Percentiles rank a stretch among this genome's conserved stretches.
phyloP scores from a whole-genome alignment of 306 rosid genomes.

The Cicer yamashitae region DNA sequence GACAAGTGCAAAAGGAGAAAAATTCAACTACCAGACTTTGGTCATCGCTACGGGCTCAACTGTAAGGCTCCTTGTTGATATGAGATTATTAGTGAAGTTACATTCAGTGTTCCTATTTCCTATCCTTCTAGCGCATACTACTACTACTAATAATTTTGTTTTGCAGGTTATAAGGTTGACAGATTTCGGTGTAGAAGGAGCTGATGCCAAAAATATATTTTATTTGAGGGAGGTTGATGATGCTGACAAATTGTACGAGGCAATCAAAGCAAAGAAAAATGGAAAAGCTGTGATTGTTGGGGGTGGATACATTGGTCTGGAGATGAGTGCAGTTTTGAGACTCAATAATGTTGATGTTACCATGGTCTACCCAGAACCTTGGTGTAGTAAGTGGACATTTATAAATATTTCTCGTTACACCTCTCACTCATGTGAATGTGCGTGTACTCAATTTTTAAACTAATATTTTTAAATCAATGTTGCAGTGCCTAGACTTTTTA shows the following conservation, averaged over 20 bases:
- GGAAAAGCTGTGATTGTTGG: slow-evolving; percentile 95
- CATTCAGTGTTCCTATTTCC: slow-evolving; percentile 27
- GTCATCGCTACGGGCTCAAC: slow-evolving; percentile 92
- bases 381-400: slow-evolving; percentile 90
- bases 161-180: slow-evolving; percentile 80
- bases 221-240: slow-evolving; percentile 94
- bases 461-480: slow-evolving; percentile 39
- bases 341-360: slow-evolving; percentile 77
- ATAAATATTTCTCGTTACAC: slow-evolving; percentile 8
- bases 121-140: slow-evolving; percentile 24
- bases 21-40: slow-evolving; percentile 72
- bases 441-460: slow-evolving; percentile 29
- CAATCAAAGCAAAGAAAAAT: slow-evolving; percentile 77
- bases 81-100: slow-evolving; percentile 31
- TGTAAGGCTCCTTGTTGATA: slow-evolving; percentile 54
- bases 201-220: slow-evolving; percentile 92
- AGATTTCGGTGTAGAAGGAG: slow-evolving; percentile 95
- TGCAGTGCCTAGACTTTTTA: slow-evolving; percentile 98
- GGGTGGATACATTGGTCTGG: slow-evolving; percentile 97
- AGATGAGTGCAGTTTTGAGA: slow-evolving; percentile 82
- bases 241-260: slow-evolving; percentile 78
- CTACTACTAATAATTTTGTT: slow-evolving; percentile 23
- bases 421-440: not conserved
- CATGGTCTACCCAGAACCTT: slow-evolving; percentile 99
- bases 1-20: slow-evolving; percentile 69